Base-by-base conservation (phyloP, 2,329 filamentous ascomycete species). In the Ophiosphaerella narmari region DNA sequence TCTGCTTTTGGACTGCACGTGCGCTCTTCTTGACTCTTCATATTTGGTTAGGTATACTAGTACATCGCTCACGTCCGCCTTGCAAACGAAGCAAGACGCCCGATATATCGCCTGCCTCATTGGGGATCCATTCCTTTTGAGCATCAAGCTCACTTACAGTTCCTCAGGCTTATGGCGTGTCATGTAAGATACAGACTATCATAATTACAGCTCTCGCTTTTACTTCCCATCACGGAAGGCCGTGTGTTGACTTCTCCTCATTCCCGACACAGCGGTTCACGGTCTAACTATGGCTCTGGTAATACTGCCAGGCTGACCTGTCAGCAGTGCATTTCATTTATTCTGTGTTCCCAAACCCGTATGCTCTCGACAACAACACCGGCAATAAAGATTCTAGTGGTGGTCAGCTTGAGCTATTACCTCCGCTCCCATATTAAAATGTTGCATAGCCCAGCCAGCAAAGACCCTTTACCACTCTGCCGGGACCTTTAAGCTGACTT, bases 251-350 rank as follows among this genome's bases (percentile, higher is more conserved):
- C n/a, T 36, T 47, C 37, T 48, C 44, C 14, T 38, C 21, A 12
- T 41, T 48, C 39, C 55, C 58, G 37, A 51, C 43, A 21, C 18
- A 31, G 9, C 43, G 43, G 53, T 58, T 55, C 37, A 43, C 50
- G 40, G 47, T 54, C 57, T 56, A 44, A 40, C 44, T 54, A 50
- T 60, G 54, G 47, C 43, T 57, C 46, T 53, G 51, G 66, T 67
- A 55, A 52, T 61, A 69, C 62, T 50, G 55, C 62, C 62, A 34
- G 60, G 62, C 62, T 67, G 47, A 70, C 56, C 45, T 55, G 62
- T 70, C 65, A 70, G 64, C 61, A 66, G 51, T 51, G 48, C 40
- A 52, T 44, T 52, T 58, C 48, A 55, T 59, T 34, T 57, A 49
- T 52, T 52, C 41, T 50, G 55, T 57, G 36, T 42, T 55, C 50